Evolutionary conservation across 352 stramenopile genomes (phyloP).

Genomic region (Phytophthora citrophthora): DNA sequence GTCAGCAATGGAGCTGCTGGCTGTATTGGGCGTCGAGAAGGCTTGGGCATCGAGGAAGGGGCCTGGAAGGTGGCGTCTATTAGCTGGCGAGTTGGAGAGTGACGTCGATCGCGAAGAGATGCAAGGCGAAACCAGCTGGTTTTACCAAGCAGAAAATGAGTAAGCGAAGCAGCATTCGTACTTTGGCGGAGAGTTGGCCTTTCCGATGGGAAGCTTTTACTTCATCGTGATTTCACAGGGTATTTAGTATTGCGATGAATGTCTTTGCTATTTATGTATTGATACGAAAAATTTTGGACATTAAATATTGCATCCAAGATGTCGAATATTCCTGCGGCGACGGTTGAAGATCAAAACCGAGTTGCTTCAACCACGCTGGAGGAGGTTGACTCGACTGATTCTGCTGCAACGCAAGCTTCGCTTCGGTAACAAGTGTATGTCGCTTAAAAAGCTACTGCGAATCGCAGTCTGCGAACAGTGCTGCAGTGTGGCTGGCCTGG

Average conservation of each 20-base stretch:
- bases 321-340: conserved; percentile 11
- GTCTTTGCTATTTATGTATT: neutral
- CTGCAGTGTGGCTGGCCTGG: no score
- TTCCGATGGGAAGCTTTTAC: conserved; percentile 1
- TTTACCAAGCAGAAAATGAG: conserved; percentile 18
- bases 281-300: neutral
- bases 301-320: neutral
- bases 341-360: neutral
- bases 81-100: conserved; percentile 11
- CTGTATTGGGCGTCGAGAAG: neutral
- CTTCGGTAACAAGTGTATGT: no score
- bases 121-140: conserved; percentile 3
- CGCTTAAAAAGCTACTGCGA: no score
- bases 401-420: conserved; percentile 3
- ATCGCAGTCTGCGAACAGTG: no score
- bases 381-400: conserved; percentile 20
- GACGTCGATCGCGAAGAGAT: conserved; percentile 9
- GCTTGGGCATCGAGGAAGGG: conserved; percentile 3
- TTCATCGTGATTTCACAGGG: neutral
- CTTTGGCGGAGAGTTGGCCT: neutral
- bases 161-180: conserved; percentile 4
- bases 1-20: conserved; percentile 14
- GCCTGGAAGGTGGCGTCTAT: neutral
- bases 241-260: neutral
- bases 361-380: neutral